A percentile compares a stretch with the other conserved stretches of the same genome.
Evolutionary conservation across 805 yeast species (phyloP).

Genomic region (Lachancea mirantina): DNA sequence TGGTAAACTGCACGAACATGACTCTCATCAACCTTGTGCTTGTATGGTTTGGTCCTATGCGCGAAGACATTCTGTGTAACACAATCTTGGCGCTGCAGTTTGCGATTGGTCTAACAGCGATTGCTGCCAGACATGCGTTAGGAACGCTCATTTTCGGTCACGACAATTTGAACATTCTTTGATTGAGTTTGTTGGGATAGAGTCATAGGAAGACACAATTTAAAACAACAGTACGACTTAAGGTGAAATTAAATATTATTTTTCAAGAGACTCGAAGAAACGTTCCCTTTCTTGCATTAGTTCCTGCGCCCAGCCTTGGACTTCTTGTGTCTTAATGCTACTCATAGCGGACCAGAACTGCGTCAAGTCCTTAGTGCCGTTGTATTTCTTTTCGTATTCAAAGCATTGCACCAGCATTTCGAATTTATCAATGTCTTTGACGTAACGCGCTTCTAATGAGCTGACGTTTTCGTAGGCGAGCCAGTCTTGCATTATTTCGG

Average conservation of each 20-base stretch:
- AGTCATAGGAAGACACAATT: neutral
- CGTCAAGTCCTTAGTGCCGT: slow-evolving; percentile 49
- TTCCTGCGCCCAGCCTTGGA: slow-evolving; percentile 60
- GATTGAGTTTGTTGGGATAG: slow-evolving; percentile 32
- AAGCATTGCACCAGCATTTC: slow-evolving; percentile 77
- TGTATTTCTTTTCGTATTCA: slow-evolving; percentile 69
- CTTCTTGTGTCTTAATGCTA: slow-evolving; percentile 63
- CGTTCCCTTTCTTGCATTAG: slow-evolving; percentile 40
- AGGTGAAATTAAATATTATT: neutral
- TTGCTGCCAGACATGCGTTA: slow-evolving; percentile 69
- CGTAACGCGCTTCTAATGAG: slow-evolving; percentile 76
- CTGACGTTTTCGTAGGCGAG: slow-evolving; percentile 82
- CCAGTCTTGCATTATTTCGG: slow-evolving; percentile 68
- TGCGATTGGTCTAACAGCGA: slow-evolving; percentile 54
- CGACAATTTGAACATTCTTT: too few species aligned
- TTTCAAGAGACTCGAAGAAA: slow-evolving; percentile 30
- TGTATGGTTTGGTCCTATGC: slow-evolving; percentile 84
- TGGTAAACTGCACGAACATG: slow-evolving; percentile 60
- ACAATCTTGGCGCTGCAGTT: slow-evolving; percentile 58
- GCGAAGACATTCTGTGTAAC: slow-evolving; percentile 71
- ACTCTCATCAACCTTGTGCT: slow-evolving; percentile 78
- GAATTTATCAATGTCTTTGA: slow-evolving; percentile 89
- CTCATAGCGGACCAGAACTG: slow-evolving; percentile 62
- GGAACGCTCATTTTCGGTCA: slow-evolving; percentile 85
- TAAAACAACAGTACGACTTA: neutral